Evolutionary conservation across 176 grass and related monocot genomes (phyloP), one percentile per base, ranked within the genome.

Genomic region (Raddia guianensis): DNA sequence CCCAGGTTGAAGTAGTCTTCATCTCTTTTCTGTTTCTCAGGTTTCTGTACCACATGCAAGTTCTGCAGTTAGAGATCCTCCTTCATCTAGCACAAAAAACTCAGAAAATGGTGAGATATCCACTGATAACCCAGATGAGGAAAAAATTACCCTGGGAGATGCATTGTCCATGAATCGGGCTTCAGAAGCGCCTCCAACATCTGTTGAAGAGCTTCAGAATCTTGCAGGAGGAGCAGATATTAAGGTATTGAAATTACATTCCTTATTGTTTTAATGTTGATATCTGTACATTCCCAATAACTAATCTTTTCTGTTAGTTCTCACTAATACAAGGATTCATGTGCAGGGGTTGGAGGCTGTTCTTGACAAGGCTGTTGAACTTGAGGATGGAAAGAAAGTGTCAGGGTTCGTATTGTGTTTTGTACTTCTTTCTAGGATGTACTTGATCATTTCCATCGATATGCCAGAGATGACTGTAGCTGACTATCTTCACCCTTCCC

Each of bases 371-470:
- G 97, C 91, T 68, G 87, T 99, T 84, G 93, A 96, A 85, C 85
- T 99, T 80, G 97, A 96, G 82, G 85, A 99, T 91, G 93, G 93
- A 19, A 99, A 96, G 79, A 99, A 99, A 93, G 83, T 88, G n/a
- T 90, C 59, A n/a, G 72, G 91, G 97, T 99, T 82, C 16, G 86
- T 88, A 8, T 55, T 92, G 20, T 67, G 55, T 58, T 60, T 74
- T n/a, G 40, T 70, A 62, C 19, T 77, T n/a, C 52, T 85, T 66
- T 73, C 8, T 80, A 62, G 8, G 5, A 32, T 84, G 49, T 78
- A 33, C 70, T 61, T 75, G 18, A 59, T 68, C 44, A 68, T 78
- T 84, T 52, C 34, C 69, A 47, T 15, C 74, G 66, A 60, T 65
- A 60, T 63, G 49, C 35, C 27, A n/a, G 69, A 50, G 12, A 49